These are phyloP conservation scores for Globisporangium acanthophoron DNA, from an alignment of 352 stramenopile genomes.

Conservation along the genomic window DNA sequence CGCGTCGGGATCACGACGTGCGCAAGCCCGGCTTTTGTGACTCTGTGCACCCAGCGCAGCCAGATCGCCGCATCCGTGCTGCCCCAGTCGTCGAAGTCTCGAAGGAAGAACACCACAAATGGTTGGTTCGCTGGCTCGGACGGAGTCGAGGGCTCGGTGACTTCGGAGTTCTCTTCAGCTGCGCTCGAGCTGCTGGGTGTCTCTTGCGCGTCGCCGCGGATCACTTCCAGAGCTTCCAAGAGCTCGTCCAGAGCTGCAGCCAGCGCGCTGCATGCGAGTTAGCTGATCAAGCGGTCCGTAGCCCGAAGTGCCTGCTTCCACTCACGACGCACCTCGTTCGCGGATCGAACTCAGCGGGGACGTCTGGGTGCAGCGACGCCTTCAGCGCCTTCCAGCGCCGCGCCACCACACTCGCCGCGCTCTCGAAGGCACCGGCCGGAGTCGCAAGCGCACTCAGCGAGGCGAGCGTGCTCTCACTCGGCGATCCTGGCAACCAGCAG, in stretches of 20 bases:
- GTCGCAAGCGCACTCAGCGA: constrained; percentile 28
- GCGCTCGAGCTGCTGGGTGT: neutral
- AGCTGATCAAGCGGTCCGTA: no score
- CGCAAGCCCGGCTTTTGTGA: constrained; percentile 38
- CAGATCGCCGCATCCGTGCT: constrained; percentile 25
- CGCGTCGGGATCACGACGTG: constrained; percentile 53
- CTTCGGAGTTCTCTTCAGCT: neutral
- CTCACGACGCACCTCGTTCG: constrained; percentile 12
- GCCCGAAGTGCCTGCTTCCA: no score
- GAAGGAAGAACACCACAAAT: constrained; percentile 48
- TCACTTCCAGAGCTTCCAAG: constrained; percentile 7
- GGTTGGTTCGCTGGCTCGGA: neutral
- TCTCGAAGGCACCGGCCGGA: constrained; percentile 18
- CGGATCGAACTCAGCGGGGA: constrained; percentile 37
- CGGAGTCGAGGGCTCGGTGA: neutral
- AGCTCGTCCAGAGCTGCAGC: constrained; percentile 7
- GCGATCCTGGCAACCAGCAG: constrained; percentile 18
- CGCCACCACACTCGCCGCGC: constrained; percentile 22
- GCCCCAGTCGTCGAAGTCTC: constrained; percentile 42
- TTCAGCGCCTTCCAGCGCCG: constrained; percentile 39
- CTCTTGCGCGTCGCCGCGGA: neutral
- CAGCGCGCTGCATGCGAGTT: constrained; percentile 1
- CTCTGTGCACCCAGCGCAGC: constrained; percentile 45
- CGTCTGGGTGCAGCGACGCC: constrained; percentile 27
- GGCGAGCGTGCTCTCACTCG: constrained; percentile 22